Evolutionary conservation across 225 moss, liverwort and hornwort species (phyloP), one percentile per base, ranked within the genome.

Genomic region (Physcomitrium patens): DNA sequence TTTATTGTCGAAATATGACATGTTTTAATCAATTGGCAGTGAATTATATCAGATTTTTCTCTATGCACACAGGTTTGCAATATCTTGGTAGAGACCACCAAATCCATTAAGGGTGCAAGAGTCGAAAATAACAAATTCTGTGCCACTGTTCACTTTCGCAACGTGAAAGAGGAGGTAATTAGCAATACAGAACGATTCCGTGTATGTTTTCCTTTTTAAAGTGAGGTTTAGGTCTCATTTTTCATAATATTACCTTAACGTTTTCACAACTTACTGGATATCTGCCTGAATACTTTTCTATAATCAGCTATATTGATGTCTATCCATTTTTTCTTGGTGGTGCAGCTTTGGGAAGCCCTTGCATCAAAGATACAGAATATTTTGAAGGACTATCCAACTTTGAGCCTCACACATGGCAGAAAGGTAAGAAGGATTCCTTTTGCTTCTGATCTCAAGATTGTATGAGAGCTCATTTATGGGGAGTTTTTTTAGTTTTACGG

Each of bases 41-140:
- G 8, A 42, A 62, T 74, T 14, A 73, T 10, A 10, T 37, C 4
- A 37, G 31, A 18, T 58, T 48, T 12, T 61, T 68, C 3, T 53
- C 3, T 49, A 23, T 73, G 50, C 23, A 46, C 64, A 16, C 68
- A 94, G 94, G 84, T 94, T 53, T 92, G 87, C 52, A 82, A 77
- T 61, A 70, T 72, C 27, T 83, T 94, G 84, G 82, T 67, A 60
- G 90, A 90, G 45, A 92, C 69, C 63, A 81, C 85, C 54, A 72
- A 65, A 60, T 73, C 9, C 24, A 80, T 92, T 52, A 86, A 90
- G 24, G 90, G 92, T 63, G 89, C 94, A 44, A 84, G 50, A 62
- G 90, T 94, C 64, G 94, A 94, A 62, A 88, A 94, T 73, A 94
- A 94, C 87, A 90, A 86, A 72, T 94, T 78, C 67, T 94, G 94